phyloP scores from a whole-genome alignment of 768 basidiomycete genomes.

The Psilocybe cubensis region DNA sequence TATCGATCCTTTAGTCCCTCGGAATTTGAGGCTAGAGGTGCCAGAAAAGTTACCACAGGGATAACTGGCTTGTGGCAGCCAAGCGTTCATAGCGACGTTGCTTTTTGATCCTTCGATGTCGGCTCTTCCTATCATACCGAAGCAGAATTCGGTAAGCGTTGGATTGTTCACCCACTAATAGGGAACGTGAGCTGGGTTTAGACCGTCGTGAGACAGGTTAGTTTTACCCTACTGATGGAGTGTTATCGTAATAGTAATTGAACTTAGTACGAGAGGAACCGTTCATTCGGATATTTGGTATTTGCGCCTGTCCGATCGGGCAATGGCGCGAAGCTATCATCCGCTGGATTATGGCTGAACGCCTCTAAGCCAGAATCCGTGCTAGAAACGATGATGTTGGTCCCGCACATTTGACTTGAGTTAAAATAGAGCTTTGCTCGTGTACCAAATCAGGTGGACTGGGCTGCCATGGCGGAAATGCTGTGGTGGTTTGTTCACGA shows the following conservation, averaged over 20 bases:
- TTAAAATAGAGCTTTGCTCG: constrained; percentile 72
- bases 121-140: constrained; percentile 83
- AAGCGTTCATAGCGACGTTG: constrained; percentile 85
- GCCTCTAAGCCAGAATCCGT: constrained; percentile 85
- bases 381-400: constrained; percentile 75
- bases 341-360: constrained; percentile 85
- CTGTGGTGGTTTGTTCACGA: constrained; percentile 50
- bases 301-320: constrained; percentile 79
- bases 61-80: constrained; percentile 83
- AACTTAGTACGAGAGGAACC: constrained; percentile 85
- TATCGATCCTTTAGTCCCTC: constrained; percentile 84
- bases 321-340: constrained; percentile 82
- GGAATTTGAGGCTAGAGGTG: constrained; percentile 81
- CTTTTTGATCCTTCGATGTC: constrained; percentile 85
- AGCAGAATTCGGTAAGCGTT: constrained; percentile 81
- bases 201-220: constrained; percentile 86
- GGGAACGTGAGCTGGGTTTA: constrained; percentile 84
- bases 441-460: constrained; percentile 66
- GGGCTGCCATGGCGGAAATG: constrained; percentile 57
- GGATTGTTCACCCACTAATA: constrained; percentile 79
- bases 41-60: constrained; percentile 81
- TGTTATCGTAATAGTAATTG: constrained; percentile 76
- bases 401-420: constrained; percentile 67
- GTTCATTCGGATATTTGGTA: constrained; percentile 84
- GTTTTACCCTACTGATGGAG: constrained; percentile 86